Percentiles rank a stretch among this genome's conserved stretches.
phyloP scores from a whole-genome alignment of 345 rosid genomes.

The Hibiscus syriacus region DNA sequence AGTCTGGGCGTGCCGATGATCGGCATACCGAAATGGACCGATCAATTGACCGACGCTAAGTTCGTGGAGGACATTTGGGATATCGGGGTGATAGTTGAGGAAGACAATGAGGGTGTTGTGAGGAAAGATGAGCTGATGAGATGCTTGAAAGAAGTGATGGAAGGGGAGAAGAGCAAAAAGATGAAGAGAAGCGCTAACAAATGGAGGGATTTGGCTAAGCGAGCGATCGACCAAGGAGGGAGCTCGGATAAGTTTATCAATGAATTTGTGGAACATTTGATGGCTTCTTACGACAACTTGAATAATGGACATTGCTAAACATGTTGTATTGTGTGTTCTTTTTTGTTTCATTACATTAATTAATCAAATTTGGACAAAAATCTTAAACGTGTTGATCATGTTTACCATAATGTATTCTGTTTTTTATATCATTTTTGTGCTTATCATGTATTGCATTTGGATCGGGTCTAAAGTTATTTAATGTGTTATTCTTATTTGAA shows the following conservation, averaged over 20 bases:
- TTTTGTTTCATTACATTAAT: too few relatives aligned
- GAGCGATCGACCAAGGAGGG: constrained; percentile 53
- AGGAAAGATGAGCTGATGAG: constrained; percentile 37
- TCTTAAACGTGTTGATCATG: too few relatives aligned
- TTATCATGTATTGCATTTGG: too few relatives aligned
- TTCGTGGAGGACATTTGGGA: constrained; percentile 55
- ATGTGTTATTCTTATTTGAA: too few relatives aligned
- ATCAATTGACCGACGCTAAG: constrained; percentile 58
- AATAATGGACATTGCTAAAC: neutral
- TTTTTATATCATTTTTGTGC: too few relatives aligned
- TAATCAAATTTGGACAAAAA: too few relatives aligned
- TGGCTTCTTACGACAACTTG: constrained; percentile 1
- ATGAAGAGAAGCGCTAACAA: constrained; percentile 35
- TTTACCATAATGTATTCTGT: too few relatives aligned
- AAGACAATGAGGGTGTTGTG: constrained; percentile 42
- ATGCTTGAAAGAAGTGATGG: constrained; percentile 59
- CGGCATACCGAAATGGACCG: constrained; percentile 58
- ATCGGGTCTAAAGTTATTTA: too few relatives aligned
- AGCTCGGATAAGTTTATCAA: constrained; percentile 37
- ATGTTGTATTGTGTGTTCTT: too few relatives aligned
- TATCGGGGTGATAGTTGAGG: constrained; percentile 49
- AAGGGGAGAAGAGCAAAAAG: constrained; percentile 38
- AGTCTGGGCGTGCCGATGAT: constrained; percentile 65
- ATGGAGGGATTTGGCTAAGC: constrained; percentile 46
- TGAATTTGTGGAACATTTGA: constrained; percentile 37